A percentile compares a stretch with the other conserved stretches of the same genome.
Evolutionary conservation across 176 grass and related monocot species (phyloP).

Genomic region (Rhynchospora tenuis): DNA sequence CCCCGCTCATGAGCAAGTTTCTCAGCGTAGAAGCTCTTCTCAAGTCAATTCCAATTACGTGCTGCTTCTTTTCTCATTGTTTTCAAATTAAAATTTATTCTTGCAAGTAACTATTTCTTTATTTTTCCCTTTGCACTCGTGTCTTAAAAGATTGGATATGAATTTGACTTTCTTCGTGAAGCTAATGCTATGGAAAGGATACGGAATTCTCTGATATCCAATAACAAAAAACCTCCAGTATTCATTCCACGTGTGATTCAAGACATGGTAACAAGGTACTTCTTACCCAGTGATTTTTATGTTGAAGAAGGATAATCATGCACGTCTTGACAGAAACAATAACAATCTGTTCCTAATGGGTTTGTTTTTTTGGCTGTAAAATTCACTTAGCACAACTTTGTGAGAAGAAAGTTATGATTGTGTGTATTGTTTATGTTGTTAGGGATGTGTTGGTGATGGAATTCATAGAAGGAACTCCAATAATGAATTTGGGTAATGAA

Average conservation of each 20-base stretch:
- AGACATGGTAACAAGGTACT: constrained; percentile 76
- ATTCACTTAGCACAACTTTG: neutral
- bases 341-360: constrained; percentile 10
- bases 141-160: constrained; percentile 68
- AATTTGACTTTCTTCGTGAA: constrained; percentile 98
- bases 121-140: neutral
- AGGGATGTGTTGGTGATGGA: constrained; percentile 95
- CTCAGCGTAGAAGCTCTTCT: neutral
- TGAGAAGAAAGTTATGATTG: neutral
- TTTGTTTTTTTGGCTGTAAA: constrained; percentile 14
- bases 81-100: neutral
- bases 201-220: constrained; percentile 37
- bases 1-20: neutral
- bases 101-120: neutral
- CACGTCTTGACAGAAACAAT: constrained; percentile 7
- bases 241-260: constrained; percentile 75
- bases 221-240: constrained; percentile 88
- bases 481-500: constrained; percentile 92
- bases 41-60: neutral
- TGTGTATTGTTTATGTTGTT: neutral
- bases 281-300: constrained; percentile 6
- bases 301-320: neutral
- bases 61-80: neutral
- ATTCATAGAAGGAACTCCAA: constrained; percentile 85
- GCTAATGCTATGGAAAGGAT: constrained; percentile 90